Percentiles rank a stretch among this genome's conserved stretches.
Evolutionary conservation across 2,329 filamentous ascomycete genomes (phyloP).

Genomic region (Monilinia laxa): DNA sequence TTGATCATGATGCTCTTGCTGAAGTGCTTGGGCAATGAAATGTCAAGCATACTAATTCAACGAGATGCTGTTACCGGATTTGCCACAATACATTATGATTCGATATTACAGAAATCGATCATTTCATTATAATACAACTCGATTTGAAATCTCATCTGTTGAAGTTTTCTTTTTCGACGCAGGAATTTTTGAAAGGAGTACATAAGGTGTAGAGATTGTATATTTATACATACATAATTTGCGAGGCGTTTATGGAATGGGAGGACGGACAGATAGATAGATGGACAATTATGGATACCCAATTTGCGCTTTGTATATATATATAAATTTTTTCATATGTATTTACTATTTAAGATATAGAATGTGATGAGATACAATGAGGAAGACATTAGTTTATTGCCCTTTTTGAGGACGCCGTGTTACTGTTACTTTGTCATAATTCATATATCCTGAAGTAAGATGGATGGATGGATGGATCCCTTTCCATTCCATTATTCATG

Average conservation of each 20-base stretch:
- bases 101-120: neutral
- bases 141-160: neutral
- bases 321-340: neutral
- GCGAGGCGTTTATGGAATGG: neutral
- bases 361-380: neutral
- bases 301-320: neutral
- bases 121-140: neutral
- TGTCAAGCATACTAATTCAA: too few relatives aligned
- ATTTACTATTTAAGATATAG: neutral
- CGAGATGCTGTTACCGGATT: neutral
- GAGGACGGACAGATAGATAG: neutral
- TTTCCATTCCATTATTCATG: too few relatives aligned
- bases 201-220: too few relatives aligned
- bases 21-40: slow-evolving; percentile 33
- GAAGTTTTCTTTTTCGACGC: neutral
- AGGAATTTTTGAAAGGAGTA: neutral
- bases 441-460: too few relatives aligned
- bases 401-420: too few relatives aligned
- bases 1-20: slow-evolving; percentile 38
- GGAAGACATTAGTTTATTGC: neutral
- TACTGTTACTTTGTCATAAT: too few relatives aligned
- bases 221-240: slow-evolving; percentile 3
- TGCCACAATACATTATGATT: neutral
- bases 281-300: slow-evolving; percentile 12
- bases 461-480: too few relatives aligned